phyloP scores from a whole-genome alignment of 441 rosid genomes.

The Rhodomyrtus psidioides region DNA sequence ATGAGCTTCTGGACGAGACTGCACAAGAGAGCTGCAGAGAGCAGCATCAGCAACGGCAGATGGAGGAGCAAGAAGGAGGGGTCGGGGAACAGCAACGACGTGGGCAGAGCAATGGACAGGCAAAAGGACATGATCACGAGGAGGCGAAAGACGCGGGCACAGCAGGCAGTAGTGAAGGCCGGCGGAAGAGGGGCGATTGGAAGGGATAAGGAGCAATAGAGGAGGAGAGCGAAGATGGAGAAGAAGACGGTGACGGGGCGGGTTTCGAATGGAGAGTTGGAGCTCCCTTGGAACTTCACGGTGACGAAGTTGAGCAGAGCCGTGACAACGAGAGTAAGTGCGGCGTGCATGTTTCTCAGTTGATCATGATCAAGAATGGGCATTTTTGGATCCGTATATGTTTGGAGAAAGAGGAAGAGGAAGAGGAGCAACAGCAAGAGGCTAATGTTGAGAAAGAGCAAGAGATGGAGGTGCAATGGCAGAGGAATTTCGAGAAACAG shows the following conservation, averaged over 20 bases:
- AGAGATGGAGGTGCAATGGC: no score
- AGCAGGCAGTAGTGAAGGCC: neutral
- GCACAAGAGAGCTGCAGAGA: neutral
- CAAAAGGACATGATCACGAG: neutral
- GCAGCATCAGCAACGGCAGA: accelerated
- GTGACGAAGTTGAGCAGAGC: neutral
- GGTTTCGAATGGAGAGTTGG: neutral
- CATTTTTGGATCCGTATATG: neutral
- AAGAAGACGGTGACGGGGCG: neutral
- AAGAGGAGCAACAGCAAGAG: neutral
- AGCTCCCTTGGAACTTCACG: neutral
- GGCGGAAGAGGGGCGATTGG: accelerated
- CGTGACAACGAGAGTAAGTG: neutral
- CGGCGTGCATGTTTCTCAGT: neutral
- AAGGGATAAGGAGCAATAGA: neutral
- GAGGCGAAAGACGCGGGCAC: neutral
- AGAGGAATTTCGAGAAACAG: no score
- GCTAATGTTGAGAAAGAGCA: neutral
- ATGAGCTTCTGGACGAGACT: neutral
- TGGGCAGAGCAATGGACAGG: neutral
- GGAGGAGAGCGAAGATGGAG: neutral
- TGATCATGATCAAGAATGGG: neutral
- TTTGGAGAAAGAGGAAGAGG: neutral
- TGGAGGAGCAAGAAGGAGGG: neutral
- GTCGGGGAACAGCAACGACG: neutral